Evolutionary conservation across 2,329 filamentous ascomycete species (phyloP), one percentile per base, ranked within the genome.

Genomic region (Tolypocladium nubicola): DNA sequence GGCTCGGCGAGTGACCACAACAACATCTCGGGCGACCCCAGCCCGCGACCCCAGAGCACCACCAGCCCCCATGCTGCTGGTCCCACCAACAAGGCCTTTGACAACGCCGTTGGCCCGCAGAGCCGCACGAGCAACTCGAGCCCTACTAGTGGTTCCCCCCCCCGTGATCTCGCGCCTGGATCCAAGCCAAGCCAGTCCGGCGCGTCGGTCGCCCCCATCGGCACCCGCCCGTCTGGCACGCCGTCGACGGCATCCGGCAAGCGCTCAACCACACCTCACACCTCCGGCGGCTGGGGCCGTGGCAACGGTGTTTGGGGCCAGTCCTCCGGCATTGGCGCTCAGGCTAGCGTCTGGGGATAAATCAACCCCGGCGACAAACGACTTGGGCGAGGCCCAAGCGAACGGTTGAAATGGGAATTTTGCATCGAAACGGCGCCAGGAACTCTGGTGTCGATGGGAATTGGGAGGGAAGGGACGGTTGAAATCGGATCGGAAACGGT

Each of bases 311-410:
- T 93, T 52, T 96, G 92, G 92, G 89, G 90, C 59, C 87, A 86
- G 67, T 90, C 89, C 67, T 89, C 86, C 62, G 84, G 85, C 54
- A 84, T 95, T 60, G 89, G 91, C 62, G 88, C 92, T 60, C 90
- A 95, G 71, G 91, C 92, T 62, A 95, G 90, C 62, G 93, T 97
- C 64, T 97, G 92, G 92, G 92, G 92, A 65, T 97, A 86, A 56
- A 35, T 11, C 6, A 4, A 23, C 6, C 16, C 16, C 14, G 30
- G 4, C 16, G 38, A 14, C 19, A 23, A 53, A 55, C 23, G 55
- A 54, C 55, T 23, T 23, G 54, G 45, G 14, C n/a, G 30, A 26
- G 53, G 26, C 30, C 19, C 47, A 35, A 35, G 19, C 10, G 47
- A 35, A 19, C 16, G 35, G 30, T 30, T 26, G 55, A 52, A 45